Evolutionary conservation across 2,329 filamentous ascomycete genomes (phyloP).

Genomic region (Arthroderma sp.): DNA sequence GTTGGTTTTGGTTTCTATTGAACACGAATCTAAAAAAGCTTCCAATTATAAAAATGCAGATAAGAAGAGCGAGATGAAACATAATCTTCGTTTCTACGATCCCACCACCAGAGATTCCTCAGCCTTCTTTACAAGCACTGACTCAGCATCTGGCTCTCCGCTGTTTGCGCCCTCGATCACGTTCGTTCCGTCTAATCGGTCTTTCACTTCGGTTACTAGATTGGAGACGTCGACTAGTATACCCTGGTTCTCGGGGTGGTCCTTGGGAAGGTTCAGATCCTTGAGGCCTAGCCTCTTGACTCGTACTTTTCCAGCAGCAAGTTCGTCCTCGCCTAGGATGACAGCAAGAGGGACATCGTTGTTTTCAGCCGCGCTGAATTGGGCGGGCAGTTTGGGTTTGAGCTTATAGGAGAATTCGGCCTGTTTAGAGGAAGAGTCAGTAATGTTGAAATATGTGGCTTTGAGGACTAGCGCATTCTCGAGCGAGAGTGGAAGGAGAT

Average conservation of each 20-base stretch:
- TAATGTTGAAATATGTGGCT: neutral
- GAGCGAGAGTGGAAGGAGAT: neutral
- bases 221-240: conserved; percentile 50
- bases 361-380: conserved; percentile 81
- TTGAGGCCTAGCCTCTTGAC: conserved; percentile 83
- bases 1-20: too few relatives aligned
- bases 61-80: neutral
- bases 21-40: too few relatives aligned
- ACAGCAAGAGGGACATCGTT: conserved; percentile 72
- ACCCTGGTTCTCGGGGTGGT: conserved; percentile 82
- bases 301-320: conserved; percentile 69
- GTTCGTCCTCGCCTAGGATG: conserved; percentile 82
- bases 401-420: conserved; percentile 82
- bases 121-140: neutral
- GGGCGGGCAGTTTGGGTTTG: conserved; percentile 74
- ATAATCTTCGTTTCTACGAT: neutral
- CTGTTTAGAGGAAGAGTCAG: conserved; percentile 24
- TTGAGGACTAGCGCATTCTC: neutral
- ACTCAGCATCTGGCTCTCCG: neutral
- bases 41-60: too few relatives aligned
- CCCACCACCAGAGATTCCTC: conserved; percentile 3
- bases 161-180: neutral
- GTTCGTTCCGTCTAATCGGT: conserved; percentile 4
- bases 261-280: conserved; percentile 64
- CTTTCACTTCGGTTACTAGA: conserved; percentile 15